Evolutionary conservation across 2,329 filamentous ascomycete genomes (phyloP).

Genomic region (Ceratocystis harringtonii): DNA sequence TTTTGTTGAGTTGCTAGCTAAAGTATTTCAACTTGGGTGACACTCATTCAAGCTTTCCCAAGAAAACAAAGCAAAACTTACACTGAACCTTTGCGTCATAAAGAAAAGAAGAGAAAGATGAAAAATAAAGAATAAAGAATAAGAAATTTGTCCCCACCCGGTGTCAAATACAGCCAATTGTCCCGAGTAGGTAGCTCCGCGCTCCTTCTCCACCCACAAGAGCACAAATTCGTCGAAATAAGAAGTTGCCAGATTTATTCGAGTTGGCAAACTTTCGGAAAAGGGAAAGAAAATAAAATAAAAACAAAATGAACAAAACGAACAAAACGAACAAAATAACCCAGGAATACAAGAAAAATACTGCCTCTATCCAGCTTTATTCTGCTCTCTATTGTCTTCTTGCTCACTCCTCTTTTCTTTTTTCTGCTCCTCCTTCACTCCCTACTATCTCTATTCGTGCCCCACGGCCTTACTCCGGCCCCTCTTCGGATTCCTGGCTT

Average conservation of each 20-base stretch:
- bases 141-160: background rate
- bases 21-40: background rate
- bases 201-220: background rate
- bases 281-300: background rate
- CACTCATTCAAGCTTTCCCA: background rate
- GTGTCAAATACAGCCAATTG: background rate
- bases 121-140: background rate
- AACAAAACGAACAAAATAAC: no score
- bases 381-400: background rate
- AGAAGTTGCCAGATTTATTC: background rate
- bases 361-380: no score
- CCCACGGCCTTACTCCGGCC: slow-evolving; percentile 23
- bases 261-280: background rate
- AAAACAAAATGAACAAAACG: background rate
- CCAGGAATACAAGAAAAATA: no score
- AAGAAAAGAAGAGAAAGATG: background rate
- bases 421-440: background rate
- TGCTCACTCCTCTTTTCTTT: background rate
- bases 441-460: background rate
- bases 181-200: background rate
- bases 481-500: slow-evolving; percentile 20
- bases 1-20: background rate
- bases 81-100: no score
- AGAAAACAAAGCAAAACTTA: background rate
- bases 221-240: background rate